Percentiles rank a stretch among this genome's conserved stretches.
phyloP scores from a whole-genome alignment of 2,329 filamentous ascomycete species.

The Aspergillus latus region DNA sequence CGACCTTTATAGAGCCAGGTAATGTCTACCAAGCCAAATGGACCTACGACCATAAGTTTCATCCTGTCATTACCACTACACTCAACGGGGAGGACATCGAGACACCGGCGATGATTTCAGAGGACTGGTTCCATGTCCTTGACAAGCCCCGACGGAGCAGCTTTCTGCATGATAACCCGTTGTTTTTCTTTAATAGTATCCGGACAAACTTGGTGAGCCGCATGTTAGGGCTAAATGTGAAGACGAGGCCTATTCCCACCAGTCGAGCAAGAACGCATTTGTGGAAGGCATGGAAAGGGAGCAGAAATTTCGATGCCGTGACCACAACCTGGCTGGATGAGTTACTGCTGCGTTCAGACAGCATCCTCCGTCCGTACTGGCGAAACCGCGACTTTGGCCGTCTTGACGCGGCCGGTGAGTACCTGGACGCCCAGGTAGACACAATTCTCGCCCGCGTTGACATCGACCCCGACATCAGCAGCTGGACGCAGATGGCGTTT shows the following conservation, averaged over 20 bases:
- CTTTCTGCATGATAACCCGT: slow-evolving; percentile 53
- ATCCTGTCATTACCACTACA: slow-evolving; percentile 47
- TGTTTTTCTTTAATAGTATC: slow-evolving; percentile 46
- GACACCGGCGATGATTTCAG: slow-evolving; percentile 55
- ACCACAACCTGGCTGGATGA: slow-evolving; percentile 53
- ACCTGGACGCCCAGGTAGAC: slow-evolving; percentile 47
- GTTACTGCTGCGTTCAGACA: slow-evolving; percentile 48
- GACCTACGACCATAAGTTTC: slow-evolving; percentile 50
- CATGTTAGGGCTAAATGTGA: slow-evolving; percentile 30
- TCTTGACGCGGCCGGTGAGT: slow-evolving; percentile 42
- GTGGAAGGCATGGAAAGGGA: slow-evolving; percentile 52
- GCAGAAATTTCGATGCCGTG: slow-evolving; percentile 48
- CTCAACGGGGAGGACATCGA: slow-evolving; percentile 51
- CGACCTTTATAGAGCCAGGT: slow-evolving; percentile 52
- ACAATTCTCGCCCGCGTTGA: slow-evolving; percentile 53
- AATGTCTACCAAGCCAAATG: slow-evolving; percentile 53
- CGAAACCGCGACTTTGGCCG: slow-evolving; percentile 42
- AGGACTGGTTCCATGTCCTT: slow-evolving; percentile 45
- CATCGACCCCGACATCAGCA: slow-evolving; percentile 50
- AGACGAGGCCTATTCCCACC: slow-evolving; percentile 42
- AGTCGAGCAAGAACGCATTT: slow-evolving; percentile 49
- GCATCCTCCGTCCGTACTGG: slow-evolving; percentile 48
- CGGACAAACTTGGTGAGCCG: slow-evolving; percentile 30
- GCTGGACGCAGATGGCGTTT: slow-evolving; percentile 52
- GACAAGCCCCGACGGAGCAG: slow-evolving; percentile 43